phyloP scores from a whole-genome alignment of 2,329 filamentous ascomycete genomes.

The Cercospora sp. region DNA sequence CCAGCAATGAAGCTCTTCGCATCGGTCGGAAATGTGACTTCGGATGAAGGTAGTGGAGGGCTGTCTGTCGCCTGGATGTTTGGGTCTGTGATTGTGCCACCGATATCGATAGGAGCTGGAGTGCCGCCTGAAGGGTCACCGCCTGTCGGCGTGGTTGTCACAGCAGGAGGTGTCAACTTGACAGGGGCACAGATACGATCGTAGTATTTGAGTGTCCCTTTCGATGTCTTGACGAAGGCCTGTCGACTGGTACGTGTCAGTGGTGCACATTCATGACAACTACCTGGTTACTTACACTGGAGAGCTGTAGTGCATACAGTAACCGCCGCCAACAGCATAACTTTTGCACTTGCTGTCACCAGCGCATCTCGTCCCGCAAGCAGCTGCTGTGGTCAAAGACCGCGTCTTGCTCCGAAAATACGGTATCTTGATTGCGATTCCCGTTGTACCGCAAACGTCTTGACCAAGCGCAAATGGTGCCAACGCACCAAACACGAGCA shows the following conservation, averaged over 20 bases:
- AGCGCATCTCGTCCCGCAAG: background rate
- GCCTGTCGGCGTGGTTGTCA: no score
- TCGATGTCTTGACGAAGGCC: background rate
- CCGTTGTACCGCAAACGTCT: background rate
- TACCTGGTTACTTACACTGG: background rate
- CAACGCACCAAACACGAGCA: background rate
- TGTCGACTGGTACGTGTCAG: background rate
- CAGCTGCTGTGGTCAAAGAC: background rate
- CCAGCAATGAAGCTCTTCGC: background rate
- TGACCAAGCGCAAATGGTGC: background rate
- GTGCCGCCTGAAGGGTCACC: background rate
- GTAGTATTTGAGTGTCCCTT: background rate
- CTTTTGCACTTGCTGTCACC: background rate
- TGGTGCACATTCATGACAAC: no score
- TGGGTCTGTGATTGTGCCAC: background rate
- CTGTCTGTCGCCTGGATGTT: background rate
- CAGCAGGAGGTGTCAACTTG: background rate
- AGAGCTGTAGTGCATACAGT: background rate
- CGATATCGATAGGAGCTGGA: background rate
- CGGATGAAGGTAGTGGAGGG: background rate
- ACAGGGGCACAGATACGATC: background rate
- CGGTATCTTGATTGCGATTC: background rate
- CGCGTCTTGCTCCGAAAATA: background rate
- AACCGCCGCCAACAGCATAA: background rate
- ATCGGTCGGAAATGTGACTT: constrained; percentile 1